phyloP scores from a whole-genome alignment of 768 basidiomycete species.

The Cystofilobasidium ferigula region DNA sequence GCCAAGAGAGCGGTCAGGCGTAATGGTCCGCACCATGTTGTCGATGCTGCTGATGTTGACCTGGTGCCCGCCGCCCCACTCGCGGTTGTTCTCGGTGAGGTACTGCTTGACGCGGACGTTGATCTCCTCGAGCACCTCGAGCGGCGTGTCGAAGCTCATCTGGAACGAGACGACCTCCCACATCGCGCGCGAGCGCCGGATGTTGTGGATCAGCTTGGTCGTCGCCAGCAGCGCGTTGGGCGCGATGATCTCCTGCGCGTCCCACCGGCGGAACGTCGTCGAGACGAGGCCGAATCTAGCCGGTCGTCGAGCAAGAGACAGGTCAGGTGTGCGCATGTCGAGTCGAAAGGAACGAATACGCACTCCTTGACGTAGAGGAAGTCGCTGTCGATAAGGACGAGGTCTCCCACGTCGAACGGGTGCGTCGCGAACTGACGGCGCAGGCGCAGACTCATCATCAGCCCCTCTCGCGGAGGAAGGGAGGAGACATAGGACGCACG shows the following conservation, averaged over 20 bases:
- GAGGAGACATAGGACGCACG: slow-evolving; percentile 44
- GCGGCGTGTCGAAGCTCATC: slow-evolving; percentile 58
- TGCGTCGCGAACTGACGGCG: slow-evolving; percentile 48
- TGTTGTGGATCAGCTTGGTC: slow-evolving; percentile 64
- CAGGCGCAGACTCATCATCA: too few relatives aligned
- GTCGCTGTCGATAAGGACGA: slow-evolving; percentile 67
- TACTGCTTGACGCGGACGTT: slow-evolving; percentile 51
- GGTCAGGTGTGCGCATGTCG: too few relatives aligned
- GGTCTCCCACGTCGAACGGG: slow-evolving; percentile 72
- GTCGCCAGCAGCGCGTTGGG: slow-evolving; percentile 62
- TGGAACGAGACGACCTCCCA: slow-evolving; percentile 60
- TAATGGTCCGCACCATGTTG: slow-evolving; percentile 38
- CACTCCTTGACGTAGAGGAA: slow-evolving; percentile 59
- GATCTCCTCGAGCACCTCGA: slow-evolving; percentile 58
- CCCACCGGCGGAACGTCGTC: slow-evolving; percentile 65
- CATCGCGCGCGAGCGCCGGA: slow-evolving; percentile 34
- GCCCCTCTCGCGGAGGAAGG: too few relatives aligned
- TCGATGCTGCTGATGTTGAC: slow-evolving; percentile 61
- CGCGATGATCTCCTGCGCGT: slow-evolving; percentile 67
- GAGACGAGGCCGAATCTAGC: slow-evolving; percentile 52
- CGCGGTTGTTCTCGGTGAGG: slow-evolving; percentile 52
- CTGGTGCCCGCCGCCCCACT: slow-evolving; percentile 46
- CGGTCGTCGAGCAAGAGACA: too few relatives aligned
- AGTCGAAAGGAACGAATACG: slow-evolving; percentile 11
- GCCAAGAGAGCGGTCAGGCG: too few relatives aligned